Percentiles rank a stretch among this genome's conserved stretches.
These are phyloP conservation scores for Epicoccum sorghinum DNA, from an alignment of 2,329 filamentous ascomycete species.

Conservation along the genomic window DNA sequence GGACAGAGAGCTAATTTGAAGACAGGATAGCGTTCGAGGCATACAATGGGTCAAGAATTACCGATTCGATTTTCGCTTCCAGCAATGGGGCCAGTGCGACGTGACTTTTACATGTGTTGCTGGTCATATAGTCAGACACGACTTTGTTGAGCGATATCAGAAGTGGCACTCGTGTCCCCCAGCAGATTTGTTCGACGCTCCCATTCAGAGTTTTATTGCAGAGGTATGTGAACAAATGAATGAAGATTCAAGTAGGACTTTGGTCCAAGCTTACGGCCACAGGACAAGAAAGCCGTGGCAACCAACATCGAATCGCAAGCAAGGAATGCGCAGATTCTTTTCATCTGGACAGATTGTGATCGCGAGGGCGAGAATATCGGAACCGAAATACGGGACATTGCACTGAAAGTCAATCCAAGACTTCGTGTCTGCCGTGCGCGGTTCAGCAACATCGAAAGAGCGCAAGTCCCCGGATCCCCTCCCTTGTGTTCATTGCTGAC, in stretches of 20 bases:
- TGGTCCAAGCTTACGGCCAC: slow-evolving; percentile 17
- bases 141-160: slow-evolving; percentile 76
- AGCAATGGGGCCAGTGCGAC: slow-evolving; percentile 77
- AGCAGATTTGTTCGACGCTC: slow-evolving; percentile 78
- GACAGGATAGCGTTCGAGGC: slow-evolving; percentile 11
- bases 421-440: slow-evolving; percentile 84
- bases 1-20: slow-evolving; percentile 11
- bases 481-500: neutral
- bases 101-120: slow-evolving; percentile 95
- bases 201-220: slow-evolving; percentile 70
- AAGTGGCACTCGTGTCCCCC: slow-evolving; percentile 85
- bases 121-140: slow-evolving; percentile 82
- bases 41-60: slow-evolving; percentile 89
- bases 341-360: slow-evolving; percentile 99
- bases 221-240: slow-evolving; percentile 56
- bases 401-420: slow-evolving; percentile 71
- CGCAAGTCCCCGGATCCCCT: slow-evolving; percentile 59
- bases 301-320: slow-evolving; percentile 85
- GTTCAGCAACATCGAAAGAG: slow-evolving; percentile 96
- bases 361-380: slow-evolving; percentile 97
- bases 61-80: slow-evolving; percentile 87
- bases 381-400: slow-evolving; percentile 83
- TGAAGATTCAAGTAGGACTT: too few relatives aligned
- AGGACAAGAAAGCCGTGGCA: slow-evolving; percentile 82
- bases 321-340: slow-evolving; percentile 72